phyloP scores from a whole-genome alignment of 306 rosid species.

The Ziziphus jujuba region DNA sequence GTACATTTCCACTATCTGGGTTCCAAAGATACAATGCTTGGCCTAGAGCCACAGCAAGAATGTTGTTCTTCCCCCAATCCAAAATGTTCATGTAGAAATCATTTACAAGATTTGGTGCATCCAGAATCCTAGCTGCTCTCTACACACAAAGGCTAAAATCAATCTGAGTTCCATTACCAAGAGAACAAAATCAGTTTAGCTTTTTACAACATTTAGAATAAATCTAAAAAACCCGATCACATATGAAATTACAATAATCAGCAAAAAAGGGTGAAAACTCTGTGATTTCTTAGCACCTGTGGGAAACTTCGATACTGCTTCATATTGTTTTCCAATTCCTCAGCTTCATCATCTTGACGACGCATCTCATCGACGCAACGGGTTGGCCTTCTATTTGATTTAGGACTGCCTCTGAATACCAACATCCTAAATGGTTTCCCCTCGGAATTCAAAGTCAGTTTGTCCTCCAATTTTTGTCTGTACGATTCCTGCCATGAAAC shows the following conservation, averaged over 20 bases:
- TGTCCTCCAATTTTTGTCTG: constrained; percentile 51
- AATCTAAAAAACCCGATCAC: neutral
- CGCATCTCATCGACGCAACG: constrained; percentile 60
- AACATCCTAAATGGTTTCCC: constrained; percentile 74
- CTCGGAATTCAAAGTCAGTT: constrained; percentile 61
- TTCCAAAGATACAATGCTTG: constrained; percentile 68
- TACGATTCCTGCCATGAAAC: constrained; percentile 49
- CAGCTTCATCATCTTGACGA: constrained; percentile 36
- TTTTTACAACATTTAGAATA: neutral
- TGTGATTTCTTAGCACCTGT: constrained; percentile 37
- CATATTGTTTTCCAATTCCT: constrained; percentile 26
- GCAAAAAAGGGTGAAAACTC: neutral
- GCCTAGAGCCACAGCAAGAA: constrained; percentile 61
- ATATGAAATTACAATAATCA: neutral
- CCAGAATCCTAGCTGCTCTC: constrained; percentile 59
- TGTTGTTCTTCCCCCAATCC: constrained; percentile 75
- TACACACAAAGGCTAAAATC: constrained; percentile 27
- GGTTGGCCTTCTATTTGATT: constrained; percentile 54
- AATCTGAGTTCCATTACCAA: no score
- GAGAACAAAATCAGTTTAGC: neutral
- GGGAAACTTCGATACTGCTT: constrained; percentile 52
- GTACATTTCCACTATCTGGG: constrained; percentile 35
- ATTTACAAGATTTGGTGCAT: constrained; percentile 65
- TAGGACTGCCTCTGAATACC: constrained; percentile 84
- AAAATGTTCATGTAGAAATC: constrained; percentile 63